Percentiles rank a stretch among this genome's conserved stretches.
Evolutionary conservation across 169 alveolate genomes (phyloP).

Genomic region (Prorocentrum cordatum): DNA sequence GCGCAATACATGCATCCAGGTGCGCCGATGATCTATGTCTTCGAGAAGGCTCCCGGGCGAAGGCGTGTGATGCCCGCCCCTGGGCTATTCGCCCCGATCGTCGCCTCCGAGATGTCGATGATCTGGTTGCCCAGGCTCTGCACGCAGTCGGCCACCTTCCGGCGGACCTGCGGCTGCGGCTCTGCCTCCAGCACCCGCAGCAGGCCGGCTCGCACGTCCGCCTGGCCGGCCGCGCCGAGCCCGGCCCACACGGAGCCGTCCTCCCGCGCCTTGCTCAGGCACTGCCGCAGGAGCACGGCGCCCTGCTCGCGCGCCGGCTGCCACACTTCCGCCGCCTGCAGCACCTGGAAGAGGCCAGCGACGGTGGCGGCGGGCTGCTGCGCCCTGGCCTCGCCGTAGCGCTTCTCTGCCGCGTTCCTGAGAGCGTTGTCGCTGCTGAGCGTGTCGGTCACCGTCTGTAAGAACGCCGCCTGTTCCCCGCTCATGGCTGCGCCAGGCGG

Average conservation of each 20-base stretch:
- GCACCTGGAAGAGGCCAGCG: background rate
- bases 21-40: too few relatives aligned
- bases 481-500: too few relatives aligned
- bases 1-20: too few relatives aligned
- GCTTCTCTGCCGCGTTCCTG: conserved; percentile 26
- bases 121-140: conserved; percentile 60
- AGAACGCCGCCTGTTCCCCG: too few relatives aligned
- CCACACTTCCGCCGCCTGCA: background rate
- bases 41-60: too few relatives aligned
- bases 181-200: conserved; percentile 58
- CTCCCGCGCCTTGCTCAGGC: conserved; percentile 28
- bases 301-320: conserved; percentile 33
- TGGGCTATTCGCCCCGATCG: background rate
- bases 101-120: conserved; percentile 9
- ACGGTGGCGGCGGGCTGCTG: background rate
- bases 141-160: conserved; percentile 56
- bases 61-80: background rate
- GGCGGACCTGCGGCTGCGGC: background rate
- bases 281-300: conserved; percentile 49
- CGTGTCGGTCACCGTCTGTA: too few relatives aligned
- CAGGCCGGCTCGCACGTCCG: conserved; percentile 9
- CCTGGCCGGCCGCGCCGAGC: background rate
- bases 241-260: background rate
- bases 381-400: background rate
- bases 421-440: conserved; percentile 10